phyloP scores from a whole-genome alignment of 2,329 filamentous ascomycete genomes.

The Diaporthe citrichinensis region DNA sequence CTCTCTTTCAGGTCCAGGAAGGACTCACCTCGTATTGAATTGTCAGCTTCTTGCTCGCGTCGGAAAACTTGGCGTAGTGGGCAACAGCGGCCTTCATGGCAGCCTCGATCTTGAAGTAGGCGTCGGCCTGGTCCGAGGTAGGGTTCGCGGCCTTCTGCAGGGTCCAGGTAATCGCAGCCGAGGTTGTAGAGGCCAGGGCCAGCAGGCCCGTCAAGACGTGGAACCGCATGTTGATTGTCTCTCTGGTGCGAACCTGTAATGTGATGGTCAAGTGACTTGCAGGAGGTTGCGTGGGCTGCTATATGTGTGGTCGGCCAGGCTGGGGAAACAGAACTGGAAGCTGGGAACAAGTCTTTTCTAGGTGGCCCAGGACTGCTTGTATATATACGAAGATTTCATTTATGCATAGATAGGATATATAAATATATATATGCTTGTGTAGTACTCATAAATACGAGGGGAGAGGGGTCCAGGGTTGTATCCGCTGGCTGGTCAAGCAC shows the following conservation, averaged over 20 bases:
- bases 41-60: conserved; percentile 55
- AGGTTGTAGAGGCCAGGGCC: conserved; percentile 51
- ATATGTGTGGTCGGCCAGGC: background rate
- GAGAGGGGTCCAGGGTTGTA: background rate
- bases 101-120: conserved; percentile 58
- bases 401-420: background rate
- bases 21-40: conserved; percentile 52
- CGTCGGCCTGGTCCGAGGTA: conserved; percentile 57
- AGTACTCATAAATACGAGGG: background rate
- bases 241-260: background rate
- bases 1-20: background rate
- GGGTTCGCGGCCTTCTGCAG: conserved; percentile 57
- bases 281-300: background rate
- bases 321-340: background rate
- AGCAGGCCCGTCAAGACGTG: conserved; percentile 47
- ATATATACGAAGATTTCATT: background rate
- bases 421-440: background rate
- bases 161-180: conserved; percentile 56
- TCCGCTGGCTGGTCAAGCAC: background rate
- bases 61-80: conserved; percentile 52
- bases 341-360: too few relatives aligned
- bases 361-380: background rate
- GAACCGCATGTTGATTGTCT: conserved; percentile 53
- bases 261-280: background rate
- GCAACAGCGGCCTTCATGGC: conserved; percentile 58